Evolutionary conservation across 176 grass and related monocot genomes (phyloP), one percentile per base, ranked within the genome.

Genomic region (Lolium multiflorum): DNA sequence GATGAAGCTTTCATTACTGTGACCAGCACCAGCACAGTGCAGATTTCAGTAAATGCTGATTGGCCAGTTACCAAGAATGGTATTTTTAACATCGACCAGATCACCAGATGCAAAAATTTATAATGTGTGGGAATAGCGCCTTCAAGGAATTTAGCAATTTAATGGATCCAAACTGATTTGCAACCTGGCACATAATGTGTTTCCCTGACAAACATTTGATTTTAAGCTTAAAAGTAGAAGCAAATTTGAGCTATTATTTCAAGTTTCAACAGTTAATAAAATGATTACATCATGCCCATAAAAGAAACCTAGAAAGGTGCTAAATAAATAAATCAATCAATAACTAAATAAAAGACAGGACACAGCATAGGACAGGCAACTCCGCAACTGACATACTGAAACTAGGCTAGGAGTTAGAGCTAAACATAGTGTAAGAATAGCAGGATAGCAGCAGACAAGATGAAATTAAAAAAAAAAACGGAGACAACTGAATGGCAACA

Each of bases 401-500:
- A 41, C 9, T 39, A 72, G 49, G 56, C 59, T 18, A 2, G 52
- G 68, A 6, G 55, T 73, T 8, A 2, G 37, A 49, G 16, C 31
- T 66, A 64, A 55, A 25, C 22, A 39, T 35, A 68, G 8, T 56
- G 8, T 56, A 62, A 85, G 35, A 24, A 65, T 59, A 90, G 43
- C 57, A 91, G 73, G 26, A 74, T 38, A 57, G 71, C 15, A 57
- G 71, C 15, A 59, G 9, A 83, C 14, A 57, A 71, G 21, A 73
- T 55, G 20, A 35, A 35, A 51, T 43, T 2, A 82, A 86, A 90
- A 50, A 0, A 2, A 72, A 83, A 83, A 21, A 47, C 72, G 85
- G 37, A 71, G 60, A 43, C 38, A 82, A 68, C 47, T 70, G n/a
- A 70, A 80, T 70, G 54, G 63, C 67, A 82, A 92, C 80, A 89